phyloP scores from a whole-genome alignment of 2,329 filamentous ascomycete genomes.

The Bipolaris gigantea region DNA sequence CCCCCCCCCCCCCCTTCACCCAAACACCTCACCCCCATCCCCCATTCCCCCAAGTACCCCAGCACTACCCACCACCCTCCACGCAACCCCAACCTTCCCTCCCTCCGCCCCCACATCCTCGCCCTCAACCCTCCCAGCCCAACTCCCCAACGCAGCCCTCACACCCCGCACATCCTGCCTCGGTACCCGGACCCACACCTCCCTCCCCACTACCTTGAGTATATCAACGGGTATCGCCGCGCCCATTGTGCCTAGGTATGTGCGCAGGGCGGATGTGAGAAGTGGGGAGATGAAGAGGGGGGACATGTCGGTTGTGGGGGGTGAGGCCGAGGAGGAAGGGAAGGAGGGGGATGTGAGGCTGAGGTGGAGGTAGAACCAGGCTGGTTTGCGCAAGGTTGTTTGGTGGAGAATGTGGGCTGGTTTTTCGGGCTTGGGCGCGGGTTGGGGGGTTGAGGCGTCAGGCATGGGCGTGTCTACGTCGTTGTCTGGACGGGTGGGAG shows the following conservation, averaged over 20 bases:
- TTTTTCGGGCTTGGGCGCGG: conserved; percentile 4
- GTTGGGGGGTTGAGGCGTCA: neutral
- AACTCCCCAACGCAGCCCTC: conserved; percentile 27
- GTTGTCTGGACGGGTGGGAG: neutral
- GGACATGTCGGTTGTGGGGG: conserved; percentile 47
- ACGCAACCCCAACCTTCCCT: conserved; percentile 28
- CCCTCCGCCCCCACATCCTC: conserved; percentile 22
- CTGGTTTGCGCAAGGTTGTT: conserved; percentile 45
- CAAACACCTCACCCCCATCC: neutral
- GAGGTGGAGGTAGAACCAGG: conserved; percentile 50
- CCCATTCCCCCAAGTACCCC: neutral
- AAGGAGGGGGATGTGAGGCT: conserved; percentile 29
- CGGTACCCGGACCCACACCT: conserved; percentile 31
- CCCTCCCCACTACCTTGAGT: conserved; percentile 51
- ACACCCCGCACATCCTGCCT: conserved; percentile 31
- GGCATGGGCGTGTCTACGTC: neutral
- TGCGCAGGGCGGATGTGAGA: conserved; percentile 63
- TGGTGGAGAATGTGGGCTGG: conserved; percentile 31
- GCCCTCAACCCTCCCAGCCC: conserved; percentile 30
- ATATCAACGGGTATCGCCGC: conserved; percentile 70
- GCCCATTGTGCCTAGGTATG: conserved; percentile 72
- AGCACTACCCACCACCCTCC: conserved; percentile 25
- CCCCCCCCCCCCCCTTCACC: neutral
- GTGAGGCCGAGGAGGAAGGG: neutral
- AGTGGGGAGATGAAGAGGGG: conserved; percentile 64